These are phyloP conservation scores for Cryphonectria japonica DNA, from an alignment of 2,329 filamentous ascomycete genomes.

Conservation along the genomic window DNA sequence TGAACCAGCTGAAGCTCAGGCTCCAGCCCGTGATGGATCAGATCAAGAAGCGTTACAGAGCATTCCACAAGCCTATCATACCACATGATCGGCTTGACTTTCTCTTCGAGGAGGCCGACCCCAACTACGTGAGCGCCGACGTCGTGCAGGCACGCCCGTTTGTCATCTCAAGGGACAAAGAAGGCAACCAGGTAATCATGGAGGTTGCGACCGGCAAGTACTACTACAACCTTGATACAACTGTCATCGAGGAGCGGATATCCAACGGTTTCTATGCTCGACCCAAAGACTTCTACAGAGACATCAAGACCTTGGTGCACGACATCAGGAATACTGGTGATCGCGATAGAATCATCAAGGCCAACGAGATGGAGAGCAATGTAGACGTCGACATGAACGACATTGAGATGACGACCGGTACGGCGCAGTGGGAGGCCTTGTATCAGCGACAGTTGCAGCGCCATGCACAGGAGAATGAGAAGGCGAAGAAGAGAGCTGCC, in stretches of 20 bases:
- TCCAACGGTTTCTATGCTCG: conserved; percentile 96
- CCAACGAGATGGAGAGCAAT: conserved; percentile 89
- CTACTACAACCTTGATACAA: conserved; percentile 93
- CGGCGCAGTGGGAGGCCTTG: conserved; percentile 49
- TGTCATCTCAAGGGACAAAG: conserved; percentile 77
- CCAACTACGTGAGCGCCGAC: conserved; percentile 66
- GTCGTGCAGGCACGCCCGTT: conserved; percentile 71
- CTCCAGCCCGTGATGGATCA: conserved; percentile 98
- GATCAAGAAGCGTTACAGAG: conserved; percentile 86
- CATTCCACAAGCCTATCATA: conserved; percentile 82
- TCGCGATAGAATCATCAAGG: conserved; percentile 79
- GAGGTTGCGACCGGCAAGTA: conserved; percentile 80
- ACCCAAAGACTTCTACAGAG: conserved; percentile 84
- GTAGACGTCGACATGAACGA: conserved; percentile 90
- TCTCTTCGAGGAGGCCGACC: conserved; percentile 81
- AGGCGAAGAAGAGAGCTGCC: conserved; percentile 64
- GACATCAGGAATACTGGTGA: conserved; percentile 86
- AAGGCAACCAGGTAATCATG: conserved; percentile 75
- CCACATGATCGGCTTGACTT: conserved; percentile 76
- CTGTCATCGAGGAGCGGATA: conserved; percentile 91
- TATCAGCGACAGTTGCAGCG: conserved; percentile 74
- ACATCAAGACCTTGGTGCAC: conserved; percentile 82
- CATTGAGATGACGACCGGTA: conserved; percentile 69
- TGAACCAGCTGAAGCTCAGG: conserved; percentile 86
- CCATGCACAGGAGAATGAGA: conserved; percentile 61